Evolutionary conservation across 352 stramenopile genomes (phyloP).

Genomic region (Globisporangium camurandrum): DNA sequence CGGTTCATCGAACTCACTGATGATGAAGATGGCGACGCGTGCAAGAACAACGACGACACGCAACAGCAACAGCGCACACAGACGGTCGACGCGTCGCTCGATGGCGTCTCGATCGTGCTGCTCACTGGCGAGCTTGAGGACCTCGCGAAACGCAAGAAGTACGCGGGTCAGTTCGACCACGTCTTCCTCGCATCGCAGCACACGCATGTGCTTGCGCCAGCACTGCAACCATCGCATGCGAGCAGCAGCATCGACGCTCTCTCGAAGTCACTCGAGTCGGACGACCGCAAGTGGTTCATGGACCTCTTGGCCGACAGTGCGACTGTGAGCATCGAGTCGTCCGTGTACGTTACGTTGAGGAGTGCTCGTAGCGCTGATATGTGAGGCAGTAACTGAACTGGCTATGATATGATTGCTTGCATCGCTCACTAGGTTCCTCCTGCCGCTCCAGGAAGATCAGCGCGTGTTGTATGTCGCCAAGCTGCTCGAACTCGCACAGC

Average conservation of each 20-base stretch:
- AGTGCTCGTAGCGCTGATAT: no score
- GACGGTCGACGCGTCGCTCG: constrained; percentile 40
- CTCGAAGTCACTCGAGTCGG: background rate
- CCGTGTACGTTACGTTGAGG: constrained; percentile 68
- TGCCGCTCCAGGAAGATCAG: constrained; percentile 66
- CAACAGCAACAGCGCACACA: constrained; percentile 27
- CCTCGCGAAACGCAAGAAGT: constrained; percentile 57
- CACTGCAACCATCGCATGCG: no score
- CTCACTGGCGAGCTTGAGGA: constrained; percentile 51
- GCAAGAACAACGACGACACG: no score
- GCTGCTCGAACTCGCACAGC: constrained; percentile 43
- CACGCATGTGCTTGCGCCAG: constrained; percentile 44
- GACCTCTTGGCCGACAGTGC: constrained; percentile 34
- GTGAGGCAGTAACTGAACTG: no score
- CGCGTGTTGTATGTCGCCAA: constrained; percentile 59
- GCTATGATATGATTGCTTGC: no score
- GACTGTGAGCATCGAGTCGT: constrained; percentile 59
- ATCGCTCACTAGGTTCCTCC: constrained; percentile 39
- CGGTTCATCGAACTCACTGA: constrained; percentile 24
- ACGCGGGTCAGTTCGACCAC: constrained; percentile 50
- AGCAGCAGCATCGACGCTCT: background rate
- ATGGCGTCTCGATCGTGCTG: constrained; percentile 65
- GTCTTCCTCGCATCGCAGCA: constrained; percentile 63
- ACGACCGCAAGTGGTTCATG: constrained; percentile 22
- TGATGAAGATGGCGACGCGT: constrained; percentile 16